Base-by-base conservation (phyloP, 164 flowering plant genomes). In the Berberis thunbergii region DNA sequence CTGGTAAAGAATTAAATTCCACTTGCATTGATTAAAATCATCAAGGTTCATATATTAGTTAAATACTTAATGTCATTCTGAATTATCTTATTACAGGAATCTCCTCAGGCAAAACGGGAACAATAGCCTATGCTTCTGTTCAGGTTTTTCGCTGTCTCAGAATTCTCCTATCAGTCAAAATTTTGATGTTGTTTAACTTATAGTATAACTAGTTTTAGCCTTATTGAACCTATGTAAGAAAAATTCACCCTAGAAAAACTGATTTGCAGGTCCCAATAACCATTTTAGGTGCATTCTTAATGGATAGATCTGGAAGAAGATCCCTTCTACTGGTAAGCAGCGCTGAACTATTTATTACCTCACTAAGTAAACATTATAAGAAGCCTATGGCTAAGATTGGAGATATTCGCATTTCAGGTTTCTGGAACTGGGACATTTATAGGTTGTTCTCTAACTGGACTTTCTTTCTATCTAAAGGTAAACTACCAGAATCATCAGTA, bases 291-390 rank as follows among this genome's bases (percentile, higher is more conserved):
- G 83, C 94, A 64, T 7, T 75, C 39, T 68, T 93, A 53, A 72
- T 88, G 45, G 98, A 93, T 66, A 84, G 61, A 77, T 79, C 83
- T 12, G 98, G 98, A 77, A 83, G 97, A 72, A 89, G 84, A 69
- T 91, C 93, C 6, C 89, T 86, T 65, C 53, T 90, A 53, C 59
- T 86, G 88, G 98, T 89, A 80, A 65, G 65, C 46, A 10, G n/a
- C 11, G 4, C n/a, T 26, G 7, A 41, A 39, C 1, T 41, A 4
- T 7, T 1, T 41, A 8, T 2, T 40, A 41, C 60, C 41, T n/a
- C 45, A 46, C n/a, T 26, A 45, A 45, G 12, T 62, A 1, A 1
- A 43, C 12, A 50, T 50, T 41, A 54, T 49, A 26, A 38, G 11
- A 41, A 52, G 2, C 4, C 49, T 5, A 4, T 40, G 4, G 41